A percentile compares a stretch with the other conserved stretches of the same genome.
These are phyloP conservation scores for Boletus patriciae DNA, from an alignment of 768 basidiomycete genomes.

Conservation along the genomic window DNA sequence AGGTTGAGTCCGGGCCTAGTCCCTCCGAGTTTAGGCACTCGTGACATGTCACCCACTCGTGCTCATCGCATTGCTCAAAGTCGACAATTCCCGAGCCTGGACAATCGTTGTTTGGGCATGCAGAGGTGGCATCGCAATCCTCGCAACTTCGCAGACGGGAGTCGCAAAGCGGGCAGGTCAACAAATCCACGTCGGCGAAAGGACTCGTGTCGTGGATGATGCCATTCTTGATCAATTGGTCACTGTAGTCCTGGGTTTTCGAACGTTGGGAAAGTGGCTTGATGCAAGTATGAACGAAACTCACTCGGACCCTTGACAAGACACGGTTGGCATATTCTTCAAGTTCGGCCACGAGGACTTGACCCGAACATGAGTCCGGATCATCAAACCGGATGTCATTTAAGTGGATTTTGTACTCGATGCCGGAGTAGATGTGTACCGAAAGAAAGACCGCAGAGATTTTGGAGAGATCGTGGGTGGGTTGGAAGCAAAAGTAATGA, in stretches of 20 bases:
- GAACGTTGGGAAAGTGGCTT: neutral
- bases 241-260: neutral
- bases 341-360: neutral
- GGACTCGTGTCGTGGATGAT: neutral
- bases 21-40: neutral
- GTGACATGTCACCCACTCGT: neutral
- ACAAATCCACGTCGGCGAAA: neutral
- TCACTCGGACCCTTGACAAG: slow-evolving; percentile 1
- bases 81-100: neutral
- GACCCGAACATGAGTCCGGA: too few species aligned
- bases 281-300: neutral
- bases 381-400: neutral
- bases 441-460: neutral
- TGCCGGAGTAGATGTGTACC: neutral
- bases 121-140: neutral
- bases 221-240: neutral
- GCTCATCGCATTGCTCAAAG: neutral
- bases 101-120: neutral
- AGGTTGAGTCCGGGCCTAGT: neutral
- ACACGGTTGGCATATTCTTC: neutral
- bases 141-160: neutral
- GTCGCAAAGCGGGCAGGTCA: slow-evolving; percentile 5
- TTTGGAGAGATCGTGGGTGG: neutral
- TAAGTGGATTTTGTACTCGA: neutral
- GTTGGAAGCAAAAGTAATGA: neutral